Conservation (phyloP, 1,139 yeast genomes). For the Protomyces inouyei region DNA sequence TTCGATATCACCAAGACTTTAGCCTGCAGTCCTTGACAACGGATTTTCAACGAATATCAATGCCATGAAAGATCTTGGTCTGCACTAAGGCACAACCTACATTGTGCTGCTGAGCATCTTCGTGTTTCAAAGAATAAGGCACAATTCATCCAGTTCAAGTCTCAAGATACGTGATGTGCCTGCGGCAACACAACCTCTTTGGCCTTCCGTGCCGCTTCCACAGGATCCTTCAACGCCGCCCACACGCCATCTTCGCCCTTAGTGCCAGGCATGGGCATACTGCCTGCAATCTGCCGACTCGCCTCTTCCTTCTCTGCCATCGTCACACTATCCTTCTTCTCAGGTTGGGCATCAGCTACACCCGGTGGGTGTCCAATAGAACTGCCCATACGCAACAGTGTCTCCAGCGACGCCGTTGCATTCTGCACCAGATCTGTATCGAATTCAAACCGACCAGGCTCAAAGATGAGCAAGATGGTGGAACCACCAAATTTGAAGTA, state of each 20-base stretch:
- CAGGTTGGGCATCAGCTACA: constrained; percentile 34
- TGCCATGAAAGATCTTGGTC: too few relatives aligned
- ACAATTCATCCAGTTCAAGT: too few relatives aligned
- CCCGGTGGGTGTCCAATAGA: constrained; percentile 73
- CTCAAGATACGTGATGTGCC: background rate
- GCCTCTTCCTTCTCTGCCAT: constrained; percentile 29
- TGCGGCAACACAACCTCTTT: background rate
- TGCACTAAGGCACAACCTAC: too few relatives aligned
- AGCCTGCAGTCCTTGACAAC: too few relatives aligned
- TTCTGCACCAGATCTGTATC: constrained; percentile 71
- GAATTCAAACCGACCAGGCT: constrained; percentile 47
- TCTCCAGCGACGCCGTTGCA: constrained; percentile 67
- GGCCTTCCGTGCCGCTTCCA: background rate
- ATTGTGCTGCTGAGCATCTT: too few relatives aligned
- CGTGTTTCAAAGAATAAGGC: too few relatives aligned
- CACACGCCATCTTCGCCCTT: background rate
- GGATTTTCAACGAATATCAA: too few relatives aligned
- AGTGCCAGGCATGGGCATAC: constrained; percentile 8
- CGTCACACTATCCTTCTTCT: constrained; percentile 10
- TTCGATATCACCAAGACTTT: too few relatives aligned
- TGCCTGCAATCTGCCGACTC: constrained; percentile 30
- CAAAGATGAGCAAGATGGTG: constrained; percentile 63
- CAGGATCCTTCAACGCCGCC: background rate
- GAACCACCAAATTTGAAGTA: constrained; percentile 96
- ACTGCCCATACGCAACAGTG: constrained; percentile 83